Percentiles rank a stretch among this genome's conserved stretches.
phyloP scores from a whole-genome alignment of 768 basidiomycete genomes.

The Floccularia luteovirens region DNA sequence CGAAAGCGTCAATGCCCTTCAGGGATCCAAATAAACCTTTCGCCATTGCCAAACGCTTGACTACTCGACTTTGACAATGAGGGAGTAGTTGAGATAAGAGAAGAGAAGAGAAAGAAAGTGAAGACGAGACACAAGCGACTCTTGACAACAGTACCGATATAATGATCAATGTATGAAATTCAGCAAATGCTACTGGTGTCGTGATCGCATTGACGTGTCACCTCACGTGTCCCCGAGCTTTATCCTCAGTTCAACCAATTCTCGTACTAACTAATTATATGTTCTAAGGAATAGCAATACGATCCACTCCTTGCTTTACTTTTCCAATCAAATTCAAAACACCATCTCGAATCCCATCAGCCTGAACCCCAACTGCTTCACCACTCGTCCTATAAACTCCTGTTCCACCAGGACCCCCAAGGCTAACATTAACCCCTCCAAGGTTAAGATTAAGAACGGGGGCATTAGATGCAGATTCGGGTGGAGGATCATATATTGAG shows the following conservation, averaged over 20 bases:
- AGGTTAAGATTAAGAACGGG: constrained; percentile 88
- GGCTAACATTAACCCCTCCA: constrained; percentile 85
- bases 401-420: constrained; percentile 80
- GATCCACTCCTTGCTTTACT: constrained; percentile 81
- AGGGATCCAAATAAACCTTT: constrained; percentile 71
- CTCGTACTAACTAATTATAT: constrained; percentile 1
- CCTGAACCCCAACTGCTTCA: constrained; percentile 66
- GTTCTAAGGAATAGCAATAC: constrained; percentile 35
- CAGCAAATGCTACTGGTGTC: constrained; percentile 13
- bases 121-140: not conserved
- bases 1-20: constrained; percentile 97
- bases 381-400: constrained; percentile 82
- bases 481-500: constrained; percentile 68
- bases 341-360: constrained; percentile 86
- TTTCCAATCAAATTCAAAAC: constrained; percentile 83
- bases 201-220: constrained; percentile 33
- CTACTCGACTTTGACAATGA: too few relatives aligned
- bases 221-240: constrained; percentile 19
- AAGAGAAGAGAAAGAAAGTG: constrained; percentile 14
- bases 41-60: constrained; percentile 46
- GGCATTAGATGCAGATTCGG: constrained; percentile 62
- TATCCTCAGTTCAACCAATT: constrained; percentile 11
- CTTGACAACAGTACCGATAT: not conserved
- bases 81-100: too few relatives aligned
- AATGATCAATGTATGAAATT: not conserved